These are phyloP conservation scores for Ettlia oleoabundans DNA, from an alignment of 139 green algal species.

Conservation along the genomic window DNA sequence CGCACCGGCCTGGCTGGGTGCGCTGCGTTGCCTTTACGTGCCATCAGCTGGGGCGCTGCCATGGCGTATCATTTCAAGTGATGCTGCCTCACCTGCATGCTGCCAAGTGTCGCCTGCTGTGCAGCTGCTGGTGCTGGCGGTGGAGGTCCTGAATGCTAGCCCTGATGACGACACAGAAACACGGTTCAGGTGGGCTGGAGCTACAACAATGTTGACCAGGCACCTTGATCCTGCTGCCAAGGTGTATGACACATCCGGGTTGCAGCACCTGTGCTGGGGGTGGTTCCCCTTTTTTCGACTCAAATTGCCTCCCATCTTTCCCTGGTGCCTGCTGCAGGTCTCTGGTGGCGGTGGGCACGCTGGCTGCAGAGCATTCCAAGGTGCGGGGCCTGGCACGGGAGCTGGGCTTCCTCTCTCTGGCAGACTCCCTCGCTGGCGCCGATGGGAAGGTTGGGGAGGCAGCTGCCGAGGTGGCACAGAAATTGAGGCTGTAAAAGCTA, in stretches of 20 bases:
- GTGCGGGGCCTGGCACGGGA: conserved; percentile 32
- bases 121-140: conserved; percentile 48
- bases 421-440: conserved; percentile 8
- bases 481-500: conserved; percentile 4
- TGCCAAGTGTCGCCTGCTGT: not conserved
- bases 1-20: too few species aligned
- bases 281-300: not conserved
- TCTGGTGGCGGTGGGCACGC: conserved; percentile 60
- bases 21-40: too few species aligned
- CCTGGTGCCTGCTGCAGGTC: conserved; percentile 37
- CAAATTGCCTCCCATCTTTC: not conserved
- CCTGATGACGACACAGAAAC: conserved; percentile 44
- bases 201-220: too few species aligned
- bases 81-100: not conserved
- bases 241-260: too few species aligned
- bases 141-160: conserved; percentile 53
- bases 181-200: conserved; percentile 42
- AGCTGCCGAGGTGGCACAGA: conserved; percentile 11
- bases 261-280: not conserved
- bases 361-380: conserved; percentile 39
- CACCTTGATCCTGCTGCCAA: not conserved
- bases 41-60: too few species aligned
- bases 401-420: conserved; percentile 31
- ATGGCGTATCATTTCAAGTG: too few species aligned
- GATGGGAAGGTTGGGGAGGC: conserved; percentile 29